Evolutionary conservation across 2,329 filamentous ascomycete genomes (phyloP).

Genomic region (Bisporella sp.): DNA sequence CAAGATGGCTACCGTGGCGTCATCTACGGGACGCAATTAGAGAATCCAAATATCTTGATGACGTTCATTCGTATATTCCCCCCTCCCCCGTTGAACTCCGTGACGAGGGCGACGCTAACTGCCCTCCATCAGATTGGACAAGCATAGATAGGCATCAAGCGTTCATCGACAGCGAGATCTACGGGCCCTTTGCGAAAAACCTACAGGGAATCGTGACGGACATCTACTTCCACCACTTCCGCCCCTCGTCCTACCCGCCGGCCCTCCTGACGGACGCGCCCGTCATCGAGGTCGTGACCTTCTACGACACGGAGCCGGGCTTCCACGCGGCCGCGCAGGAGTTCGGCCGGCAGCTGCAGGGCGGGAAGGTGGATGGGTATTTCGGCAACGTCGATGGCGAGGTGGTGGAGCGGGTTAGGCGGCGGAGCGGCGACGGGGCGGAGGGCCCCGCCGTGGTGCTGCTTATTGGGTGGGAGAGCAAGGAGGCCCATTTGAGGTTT

Average conservation of each 20-base stretch:
- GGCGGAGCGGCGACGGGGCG: not conserved
- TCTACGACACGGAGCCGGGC: constrained; percentile 6
- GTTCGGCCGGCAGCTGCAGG: constrained; percentile 3
- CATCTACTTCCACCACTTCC: constrained; percentile 13
- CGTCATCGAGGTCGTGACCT: constrained; percentile 15
- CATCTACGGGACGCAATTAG: not conserved
- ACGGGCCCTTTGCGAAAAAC: constrained; percentile 29
- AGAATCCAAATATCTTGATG: not conserved
- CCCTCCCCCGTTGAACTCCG: not conserved
- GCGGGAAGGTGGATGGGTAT: constrained; percentile 5
- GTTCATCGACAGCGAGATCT: constrained; percentile 32
- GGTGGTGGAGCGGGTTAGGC: constrained; percentile 10
- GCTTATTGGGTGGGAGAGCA: not conserved
- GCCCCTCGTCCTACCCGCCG: constrained; percentile 1
- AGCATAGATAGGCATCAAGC: constrained; percentile 29
- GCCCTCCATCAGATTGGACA: constrained; percentile 34
- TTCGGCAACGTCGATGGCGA: constrained; percentile 5
- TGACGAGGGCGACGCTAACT: not conserved
- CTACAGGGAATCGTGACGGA: constrained; percentile 7
- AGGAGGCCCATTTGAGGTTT: not conserved
- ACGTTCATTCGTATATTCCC: not conserved
- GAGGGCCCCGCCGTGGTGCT: not conserved
- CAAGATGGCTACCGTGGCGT: constrained; percentile 1
- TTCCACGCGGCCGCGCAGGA: constrained; percentile 6
- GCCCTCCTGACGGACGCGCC: constrained; percentile 8